Conservation (phyloP, 169 alveolate genomes). For the Sarcocystis neurona region DNA sequence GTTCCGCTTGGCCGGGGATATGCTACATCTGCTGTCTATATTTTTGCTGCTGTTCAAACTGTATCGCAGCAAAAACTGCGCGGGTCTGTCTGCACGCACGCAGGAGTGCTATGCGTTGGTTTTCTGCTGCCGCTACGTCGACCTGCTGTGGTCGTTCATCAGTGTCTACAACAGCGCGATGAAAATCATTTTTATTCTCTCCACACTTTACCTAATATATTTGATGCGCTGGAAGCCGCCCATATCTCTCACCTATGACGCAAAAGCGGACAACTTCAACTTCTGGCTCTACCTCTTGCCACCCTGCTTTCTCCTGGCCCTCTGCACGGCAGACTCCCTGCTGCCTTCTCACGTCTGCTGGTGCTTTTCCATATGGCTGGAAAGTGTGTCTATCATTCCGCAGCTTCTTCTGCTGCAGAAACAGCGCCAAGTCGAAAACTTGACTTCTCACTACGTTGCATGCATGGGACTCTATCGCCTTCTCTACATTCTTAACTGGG, state of each 20-base stretch:
- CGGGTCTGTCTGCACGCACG: constrained; percentile 92
- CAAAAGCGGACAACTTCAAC: constrained; percentile 88
- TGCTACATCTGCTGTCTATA: constrained; percentile 90
- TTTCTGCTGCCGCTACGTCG: constrained; percentile 88
- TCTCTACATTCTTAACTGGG: constrained; percentile 92
- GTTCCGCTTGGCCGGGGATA: constrained; percentile 91
- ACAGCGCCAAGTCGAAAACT: constrained; percentile 91
- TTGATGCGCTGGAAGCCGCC: constrained; percentile 83
- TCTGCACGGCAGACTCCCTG: constrained; percentile 68
- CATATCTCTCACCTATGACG: constrained; percentile 86
- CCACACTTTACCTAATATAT: constrained; percentile 86
- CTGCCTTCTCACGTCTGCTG: constrained; percentile 77
- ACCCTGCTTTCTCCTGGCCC: constrained; percentile 76
- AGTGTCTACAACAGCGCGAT: constrained; percentile 90
- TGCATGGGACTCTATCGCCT: constrained; percentile 93
- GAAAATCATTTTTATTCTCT: constrained; percentile 87
- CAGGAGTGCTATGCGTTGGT: constrained; percentile 94
- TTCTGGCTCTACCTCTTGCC: constrained; percentile 86
- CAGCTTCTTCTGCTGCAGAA: constrained; percentile 91
- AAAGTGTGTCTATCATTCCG: constrained; percentile 95
- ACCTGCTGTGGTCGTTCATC: constrained; percentile 82
- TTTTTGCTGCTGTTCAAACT: constrained; percentile 89
- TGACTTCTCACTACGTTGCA: constrained; percentile 93
- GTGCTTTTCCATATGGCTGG: constrained; percentile 96
- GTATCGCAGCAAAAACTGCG: constrained; percentile 89